Evolutionary conservation across 805 yeast species (phyloP).

Genomic region (Saccharomycopsis sp.): DNA sequence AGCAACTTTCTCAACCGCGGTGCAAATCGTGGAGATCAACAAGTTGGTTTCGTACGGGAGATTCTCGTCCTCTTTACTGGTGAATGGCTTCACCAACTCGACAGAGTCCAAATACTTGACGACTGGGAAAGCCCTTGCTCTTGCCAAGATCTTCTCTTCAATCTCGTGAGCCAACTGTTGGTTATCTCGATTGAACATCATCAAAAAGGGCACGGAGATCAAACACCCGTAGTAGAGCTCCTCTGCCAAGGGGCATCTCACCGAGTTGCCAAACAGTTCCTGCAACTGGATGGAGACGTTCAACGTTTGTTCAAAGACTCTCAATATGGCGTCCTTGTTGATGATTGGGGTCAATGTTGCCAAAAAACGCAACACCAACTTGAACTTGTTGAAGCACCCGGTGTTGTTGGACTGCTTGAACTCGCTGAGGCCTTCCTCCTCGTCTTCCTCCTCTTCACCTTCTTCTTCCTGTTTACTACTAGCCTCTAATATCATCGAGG

Average conservation of each 20-base stretch:
- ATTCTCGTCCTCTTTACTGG: conserved; percentile 18
- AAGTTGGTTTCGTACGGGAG: conserved; percentile 44
- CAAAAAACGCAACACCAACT: conserved; percentile 61
- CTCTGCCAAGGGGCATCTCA: conserved; percentile 59
- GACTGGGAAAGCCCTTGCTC: conserved; percentile 36
- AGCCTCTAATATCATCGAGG: conserved; percentile 21
- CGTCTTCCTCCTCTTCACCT: conserved; percentile 9
- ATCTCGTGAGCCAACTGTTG: conserved; percentile 28
- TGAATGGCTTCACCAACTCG: conserved; percentile 23
- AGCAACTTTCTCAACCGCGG: conserved; percentile 36
- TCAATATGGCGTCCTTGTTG: conserved; percentile 35
- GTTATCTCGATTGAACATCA: conserved; percentile 34
- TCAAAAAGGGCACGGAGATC: conserved; percentile 56
- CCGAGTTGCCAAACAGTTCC: conserved; percentile 23
- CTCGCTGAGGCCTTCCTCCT: conserved; percentile 22
- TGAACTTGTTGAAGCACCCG: conserved; percentile 63
- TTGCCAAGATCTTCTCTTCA: conserved; percentile 35
- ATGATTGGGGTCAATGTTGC: conserved; percentile 55
- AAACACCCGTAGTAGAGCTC: conserved; percentile 55
- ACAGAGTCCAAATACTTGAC: conserved; percentile 19
- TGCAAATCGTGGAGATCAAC: conserved; percentile 41
- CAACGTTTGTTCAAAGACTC: conserved; percentile 38
- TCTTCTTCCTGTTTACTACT: conserved; percentile 10
- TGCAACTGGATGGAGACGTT: conserved; percentile 50
- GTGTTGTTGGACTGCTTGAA: conserved; percentile 30